A percentile compares a stretch with the other conserved stretches of the same genome.
phyloP scores from a whole-genome alignment of 192 early-diverging fungal genomes.

The Allomyces arbusculus region DNA sequence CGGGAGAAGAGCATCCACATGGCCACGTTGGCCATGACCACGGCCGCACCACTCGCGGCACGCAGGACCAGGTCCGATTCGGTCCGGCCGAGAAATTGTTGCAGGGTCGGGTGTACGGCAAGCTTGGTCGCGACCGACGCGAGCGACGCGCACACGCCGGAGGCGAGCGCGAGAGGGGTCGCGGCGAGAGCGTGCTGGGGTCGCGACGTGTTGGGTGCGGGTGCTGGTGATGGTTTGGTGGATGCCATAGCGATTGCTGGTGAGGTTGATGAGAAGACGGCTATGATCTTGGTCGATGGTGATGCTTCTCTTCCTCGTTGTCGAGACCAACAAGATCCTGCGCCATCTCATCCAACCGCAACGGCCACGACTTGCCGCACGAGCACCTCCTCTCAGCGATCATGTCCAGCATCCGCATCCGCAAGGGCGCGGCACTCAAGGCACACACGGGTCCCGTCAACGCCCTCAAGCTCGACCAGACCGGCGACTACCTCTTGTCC shows the following conservation, averaged over 20 bases:
- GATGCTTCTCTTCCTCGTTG: no score
- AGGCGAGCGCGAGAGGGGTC: background rate
- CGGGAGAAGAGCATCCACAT: background rate
- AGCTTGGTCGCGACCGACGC: background rate
- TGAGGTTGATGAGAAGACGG: no score
- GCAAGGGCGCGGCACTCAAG: conserved; percentile 10
- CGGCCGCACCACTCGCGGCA: background rate
- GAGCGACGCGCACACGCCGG: background rate
- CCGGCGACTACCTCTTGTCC: conserved; percentile 63
- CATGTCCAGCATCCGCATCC: no score
- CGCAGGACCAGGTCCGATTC: background rate
- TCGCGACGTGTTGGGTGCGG: no score
- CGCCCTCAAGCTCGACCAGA: conserved; percentile 37
- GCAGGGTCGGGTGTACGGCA: background rate
- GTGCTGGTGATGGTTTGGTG: no score
- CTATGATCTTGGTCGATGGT: no score
- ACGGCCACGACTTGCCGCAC: no score
- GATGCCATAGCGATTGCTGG: no score
- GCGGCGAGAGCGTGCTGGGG: no score
- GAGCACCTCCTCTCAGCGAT: no score
- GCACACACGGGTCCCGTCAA: conserved; percentile 53
- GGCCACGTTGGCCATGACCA: background rate
- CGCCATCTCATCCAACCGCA: no score
- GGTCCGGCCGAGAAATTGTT: background rate
- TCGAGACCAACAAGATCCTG: no score